A percentile compares a stretch with the other conserved stretches of the same genome.
These are phyloP conservation scores for Gossypium davidsonii DNA, from an alignment of 441 rosid species.

Conservation along the genomic window DNA sequence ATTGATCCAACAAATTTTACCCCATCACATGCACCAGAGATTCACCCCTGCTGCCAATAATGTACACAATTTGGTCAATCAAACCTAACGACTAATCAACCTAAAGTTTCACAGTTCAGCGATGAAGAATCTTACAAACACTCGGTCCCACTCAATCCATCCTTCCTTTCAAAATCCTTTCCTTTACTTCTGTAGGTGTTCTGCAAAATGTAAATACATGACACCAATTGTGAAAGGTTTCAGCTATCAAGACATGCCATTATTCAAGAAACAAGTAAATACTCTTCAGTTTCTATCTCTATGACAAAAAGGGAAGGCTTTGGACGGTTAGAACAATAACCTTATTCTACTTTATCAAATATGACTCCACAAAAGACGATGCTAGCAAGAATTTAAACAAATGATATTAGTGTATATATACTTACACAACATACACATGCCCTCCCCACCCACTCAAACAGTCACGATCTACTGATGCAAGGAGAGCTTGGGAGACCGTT, in stretches of 20 bases:
- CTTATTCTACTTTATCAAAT: neutral
- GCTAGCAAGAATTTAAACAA: no score
- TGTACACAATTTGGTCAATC: neutral
- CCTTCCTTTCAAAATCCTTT: slow-evolving; percentile 87
- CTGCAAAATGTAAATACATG: slow-evolving; percentile 33
- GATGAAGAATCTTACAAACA: neutral
- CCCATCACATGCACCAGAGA: neutral
- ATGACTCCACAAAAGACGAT: neutral
- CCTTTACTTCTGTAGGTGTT: slow-evolving; percentile 74
- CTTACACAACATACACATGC: slow-evolving; percentile 92
- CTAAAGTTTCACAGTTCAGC: slow-evolving; percentile 10
- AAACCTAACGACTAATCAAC: neutral
- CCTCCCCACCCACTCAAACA: slow-evolving; percentile 99
- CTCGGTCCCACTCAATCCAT: slow-evolving; percentile 51
- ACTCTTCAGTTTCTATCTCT: neutral
- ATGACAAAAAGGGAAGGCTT: neutral
- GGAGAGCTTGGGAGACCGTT: slow-evolving; percentile 80
- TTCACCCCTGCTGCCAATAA: neutral
- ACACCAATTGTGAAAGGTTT: neutral
- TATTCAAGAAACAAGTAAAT: neutral
- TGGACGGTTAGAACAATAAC: neutral
- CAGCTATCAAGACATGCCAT: neutral
- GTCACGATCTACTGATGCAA: slow-evolving; percentile 89
- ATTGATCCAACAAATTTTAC: slow-evolving; percentile 20
- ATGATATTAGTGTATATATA: neutral